phyloP scores from a whole-genome alignment of 148 eudicot genomes.

The Fallopia convolvulus region DNA sequence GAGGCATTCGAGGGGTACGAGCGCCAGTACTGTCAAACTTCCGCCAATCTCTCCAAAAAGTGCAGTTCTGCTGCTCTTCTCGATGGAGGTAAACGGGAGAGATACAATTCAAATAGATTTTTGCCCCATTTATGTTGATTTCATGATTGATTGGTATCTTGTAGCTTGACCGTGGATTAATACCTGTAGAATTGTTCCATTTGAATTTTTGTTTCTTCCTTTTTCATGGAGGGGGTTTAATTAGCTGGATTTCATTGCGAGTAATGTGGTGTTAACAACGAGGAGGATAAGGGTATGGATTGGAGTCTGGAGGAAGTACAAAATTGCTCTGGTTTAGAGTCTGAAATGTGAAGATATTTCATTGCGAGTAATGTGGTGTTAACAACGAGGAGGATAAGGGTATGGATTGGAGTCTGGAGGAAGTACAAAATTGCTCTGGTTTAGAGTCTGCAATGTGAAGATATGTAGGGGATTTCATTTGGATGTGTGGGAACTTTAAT shows the following conservation, averaged over 20 bases:
- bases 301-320: neutral
- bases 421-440: neutral
- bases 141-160: neutral
- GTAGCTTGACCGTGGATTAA: neutral
- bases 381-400: neutral
- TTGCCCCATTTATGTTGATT: neutral
- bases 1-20: slow-evolving; percentile 18
- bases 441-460: neutral
- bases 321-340: neutral
- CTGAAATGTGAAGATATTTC: neutral
- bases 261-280: neutral
- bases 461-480: neutral
- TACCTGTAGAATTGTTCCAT: neutral
- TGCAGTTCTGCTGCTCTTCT: slow-evolving; percentile 15
- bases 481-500: neutral
- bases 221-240: neutral
- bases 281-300: neutral
- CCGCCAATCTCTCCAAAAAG: slow-evolving; percentile 18
- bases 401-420: neutral
- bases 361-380: neutral
- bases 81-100: slow-evolving; percentile 13
- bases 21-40: slow-evolving; percentile 15
- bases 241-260: neutral
- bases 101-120: neutral
- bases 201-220: neutral